Conservation (phyloP, 148 eudicot genomes). For the Rhododendron mucronatum region DNA sequence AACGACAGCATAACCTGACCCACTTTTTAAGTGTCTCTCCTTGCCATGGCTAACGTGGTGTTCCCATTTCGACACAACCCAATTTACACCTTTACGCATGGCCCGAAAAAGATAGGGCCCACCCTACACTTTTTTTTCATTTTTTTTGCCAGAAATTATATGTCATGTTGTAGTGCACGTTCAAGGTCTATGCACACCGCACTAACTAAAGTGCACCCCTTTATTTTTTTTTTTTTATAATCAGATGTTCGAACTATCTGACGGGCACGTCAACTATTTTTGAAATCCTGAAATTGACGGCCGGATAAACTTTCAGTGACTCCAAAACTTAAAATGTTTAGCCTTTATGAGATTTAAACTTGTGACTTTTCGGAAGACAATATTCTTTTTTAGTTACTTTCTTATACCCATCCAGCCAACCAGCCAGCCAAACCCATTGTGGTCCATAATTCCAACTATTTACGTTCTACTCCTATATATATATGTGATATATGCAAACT, state of each 20-base stretch:
- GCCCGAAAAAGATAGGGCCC: neutral
- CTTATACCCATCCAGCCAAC: neutral
- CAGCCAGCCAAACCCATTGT: neutral
- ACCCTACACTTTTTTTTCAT: neutral
- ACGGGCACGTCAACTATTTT: neutral
- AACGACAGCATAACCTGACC: neutral
- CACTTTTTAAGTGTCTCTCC: neutral
- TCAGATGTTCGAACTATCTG: no score
- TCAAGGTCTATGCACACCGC: constrained; percentile 33
- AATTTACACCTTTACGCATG: neutral
- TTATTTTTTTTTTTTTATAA: no score
- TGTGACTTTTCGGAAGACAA: neutral
- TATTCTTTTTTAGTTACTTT: neutral
- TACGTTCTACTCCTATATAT: neutral
- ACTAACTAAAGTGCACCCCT: constrained; percentile 12
- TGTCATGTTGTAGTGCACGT: neutral
- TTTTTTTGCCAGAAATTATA: neutral
- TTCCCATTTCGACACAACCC: neutral
- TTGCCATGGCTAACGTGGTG: neutral
- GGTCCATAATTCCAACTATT: neutral
- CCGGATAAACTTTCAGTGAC: neutral
- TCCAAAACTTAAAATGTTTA: no score
- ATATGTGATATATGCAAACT: neutral
- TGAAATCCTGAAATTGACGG: no score
- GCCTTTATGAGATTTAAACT: no score